phyloP scores from a whole-genome alignment of 2,329 filamentous ascomycete species.

The Ophiocordyceps camponoti-rufipedis region DNA sequence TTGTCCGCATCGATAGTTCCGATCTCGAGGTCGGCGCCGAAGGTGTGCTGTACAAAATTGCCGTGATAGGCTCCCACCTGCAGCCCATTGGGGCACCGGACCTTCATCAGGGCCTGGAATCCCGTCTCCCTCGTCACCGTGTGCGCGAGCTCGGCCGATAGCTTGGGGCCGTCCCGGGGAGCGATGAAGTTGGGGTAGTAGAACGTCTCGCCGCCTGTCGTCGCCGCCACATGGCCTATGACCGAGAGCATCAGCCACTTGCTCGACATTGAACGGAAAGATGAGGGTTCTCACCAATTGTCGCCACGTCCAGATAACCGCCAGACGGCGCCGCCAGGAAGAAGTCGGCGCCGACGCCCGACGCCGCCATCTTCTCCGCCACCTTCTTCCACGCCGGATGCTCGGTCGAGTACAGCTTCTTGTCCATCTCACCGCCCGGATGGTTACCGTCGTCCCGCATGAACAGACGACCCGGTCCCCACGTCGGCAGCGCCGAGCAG shows the following conservation, averaged over 20 bases:
- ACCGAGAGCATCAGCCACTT: conserved; percentile 4
- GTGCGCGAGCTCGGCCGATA: conserved; percentile 73
- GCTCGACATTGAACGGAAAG: not conserved
- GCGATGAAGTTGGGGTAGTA: conserved; percentile 95
- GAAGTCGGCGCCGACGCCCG: conserved; percentile 79
- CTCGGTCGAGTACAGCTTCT: conserved; percentile 80
- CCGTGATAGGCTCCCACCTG: conserved; percentile 91
- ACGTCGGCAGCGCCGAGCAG: conserved; percentile 73
- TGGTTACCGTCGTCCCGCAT: conserved; percentile 79
- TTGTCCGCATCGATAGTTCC: conserved; percentile 88
- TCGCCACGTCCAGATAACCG: conserved; percentile 83
- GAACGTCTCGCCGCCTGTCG: conserved; percentile 88
- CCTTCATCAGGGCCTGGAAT: conserved; percentile 94
- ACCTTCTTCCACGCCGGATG: conserved; percentile 75
- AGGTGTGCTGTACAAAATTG: conserved; percentile 90
- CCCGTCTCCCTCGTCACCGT: conserved; percentile 79
- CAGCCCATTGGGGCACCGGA: conserved; percentile 88
- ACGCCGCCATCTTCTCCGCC: conserved; percentile 72
- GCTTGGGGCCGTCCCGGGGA: conserved; percentile 65
- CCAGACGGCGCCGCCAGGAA: conserved; percentile 85
- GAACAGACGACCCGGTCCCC: conserved; percentile 71
- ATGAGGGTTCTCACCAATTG: conserved; percentile 43
- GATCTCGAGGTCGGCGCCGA: conserved; percentile 86
- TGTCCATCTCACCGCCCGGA: conserved; percentile 73
- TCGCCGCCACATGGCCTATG: conserved; percentile 61